Evolutionary conservation across 208 protist species (phyloP).

Genomic region (Leptomonas pyrrhocoris): DNA sequence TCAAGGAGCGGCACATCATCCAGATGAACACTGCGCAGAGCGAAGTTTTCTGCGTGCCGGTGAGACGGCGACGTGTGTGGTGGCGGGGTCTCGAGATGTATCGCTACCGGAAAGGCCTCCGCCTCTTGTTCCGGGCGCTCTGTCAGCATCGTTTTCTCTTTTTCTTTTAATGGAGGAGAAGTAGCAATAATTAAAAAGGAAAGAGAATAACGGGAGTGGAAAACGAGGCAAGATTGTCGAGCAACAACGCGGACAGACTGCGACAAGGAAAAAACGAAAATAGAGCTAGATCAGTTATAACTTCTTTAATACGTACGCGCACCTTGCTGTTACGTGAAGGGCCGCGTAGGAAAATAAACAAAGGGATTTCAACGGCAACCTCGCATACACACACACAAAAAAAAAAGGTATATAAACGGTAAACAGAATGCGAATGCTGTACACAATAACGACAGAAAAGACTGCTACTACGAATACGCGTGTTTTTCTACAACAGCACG

Average conservation of each 20-base stretch:
- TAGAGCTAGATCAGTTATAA: no score
- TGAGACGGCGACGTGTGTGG: background rate
- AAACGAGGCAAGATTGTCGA: no score
- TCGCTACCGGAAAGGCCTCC: background rate
- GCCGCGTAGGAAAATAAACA: no score
- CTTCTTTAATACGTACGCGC: no score
- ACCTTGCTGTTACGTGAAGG: no score
- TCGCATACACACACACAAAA: background rate
- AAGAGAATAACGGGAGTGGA: background rate
- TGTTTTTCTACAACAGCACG: no score
- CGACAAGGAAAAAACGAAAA: no score
- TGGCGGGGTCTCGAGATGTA: background rate
- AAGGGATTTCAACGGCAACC: no score
- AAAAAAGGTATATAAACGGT: background rate
- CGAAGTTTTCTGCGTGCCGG: background rate
- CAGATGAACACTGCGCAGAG: slow-evolving; percentile 21
- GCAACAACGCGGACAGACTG: no score
- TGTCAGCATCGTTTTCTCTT: no score
- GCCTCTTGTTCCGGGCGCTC: background rate
- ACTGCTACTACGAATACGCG: no score
- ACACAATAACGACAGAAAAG: background rate
- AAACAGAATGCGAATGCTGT: background rate
- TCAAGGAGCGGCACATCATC: slow-evolving; percentile 37
- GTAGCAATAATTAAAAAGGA: background rate
- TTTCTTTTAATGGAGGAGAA: background rate